Evolutionary conservation across 768 basidiomycete genomes (phyloP), one percentile per base, ranked within the genome.

Genomic region (Suillus weaverae): DNA sequence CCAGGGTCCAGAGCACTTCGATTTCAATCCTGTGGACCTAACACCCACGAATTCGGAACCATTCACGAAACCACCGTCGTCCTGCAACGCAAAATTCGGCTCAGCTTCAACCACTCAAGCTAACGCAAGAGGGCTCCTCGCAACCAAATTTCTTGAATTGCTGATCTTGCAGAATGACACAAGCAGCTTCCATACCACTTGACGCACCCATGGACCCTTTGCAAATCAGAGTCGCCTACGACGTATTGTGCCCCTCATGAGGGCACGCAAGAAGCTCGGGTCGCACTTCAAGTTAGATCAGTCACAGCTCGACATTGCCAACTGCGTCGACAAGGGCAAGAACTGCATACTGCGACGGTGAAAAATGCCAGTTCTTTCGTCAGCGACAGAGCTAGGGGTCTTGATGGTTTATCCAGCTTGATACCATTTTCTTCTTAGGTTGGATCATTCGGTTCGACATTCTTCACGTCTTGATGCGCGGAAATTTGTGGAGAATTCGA

Each of bases 341-440:
- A 41, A 30, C 56, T 59, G 57, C 30, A 63, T 5, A 35, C 20
- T 20, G n/a, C 22, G 35, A 63, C 62, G 62, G 62, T 57, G 56
- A 61, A 59, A 63, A 63, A 63, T 61, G 26, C 3, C 57, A 20
- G 9, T 41, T 32, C 32, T 44, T 61, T 26, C 9, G 10, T 41
- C 36, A 41, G 26, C 57, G 33, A 32, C 16, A 10, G 32, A 32
- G 30, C 62, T 13, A 13, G 39, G 5, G 39, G 16, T 63, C 26
- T 43, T 36, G 57, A 59, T 33, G 30, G n/a, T 61, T 33, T 22
- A 13, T 63, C 33, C 61, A 44, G 43, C 38, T 61, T 61, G 62
- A 38, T 20, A 11, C 30, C 13, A 43, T 26, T 44, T 51, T 43
- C 44, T 63, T 41, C 38, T 59, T 22, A 39, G 26, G 26, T 18